Base-by-base conservation (phyloP, 2,329 filamentous ascomycete species). In the Curvularia spicifera region DNA sequence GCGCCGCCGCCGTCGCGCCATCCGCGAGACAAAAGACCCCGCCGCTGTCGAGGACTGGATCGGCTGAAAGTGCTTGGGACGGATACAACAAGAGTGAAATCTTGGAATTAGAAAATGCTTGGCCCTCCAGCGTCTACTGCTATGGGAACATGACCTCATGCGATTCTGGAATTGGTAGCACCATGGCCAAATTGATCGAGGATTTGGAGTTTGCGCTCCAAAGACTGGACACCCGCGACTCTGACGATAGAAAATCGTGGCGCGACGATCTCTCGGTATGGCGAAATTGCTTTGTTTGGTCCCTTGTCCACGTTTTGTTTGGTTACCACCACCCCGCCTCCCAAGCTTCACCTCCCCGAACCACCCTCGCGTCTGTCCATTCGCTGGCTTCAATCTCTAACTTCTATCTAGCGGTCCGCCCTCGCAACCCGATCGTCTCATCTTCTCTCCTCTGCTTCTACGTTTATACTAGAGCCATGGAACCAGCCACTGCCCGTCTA, bases 21-120 rank as follows among this genome's bases (percentile, higher is more conserved):
- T 71, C 69, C 68, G 58, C 69, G 69, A 72, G 68, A 71, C 73
- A 42, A 74, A 74, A 53, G 71, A 73, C 65, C 68, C 72, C 60
- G 71, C 71, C 49, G 60, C 61, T 63, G 60, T 71, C 64, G 68
- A 74, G 64, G 72, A 72, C 69, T 74, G 71, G 66, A 61, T 74
- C 61, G 69, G 68, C 48, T 76, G 69, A 75, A 40, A 48, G 61
- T 29, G 39, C 51, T 56, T 59, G 61, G 55, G 66, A 65, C 45
- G 50, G 26, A 28, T 28, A 53, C 59, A 37, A n/a, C 35, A 59
- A 45, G 64, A 64, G 37, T 51, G 40, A 39, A 40, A 55, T 57
- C 5, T 50, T 26, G 53, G 52, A 51, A 31, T 20, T 35, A 37
- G 42, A 42, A 46, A 40, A 50, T 31, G 63, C 53, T 26, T 62